Percentiles rank a stretch among this genome's conserved stretches.
phyloP scores from a whole-genome alignment of 1,284 basidiomycete species.

The Cutaneotrichosporon curvatum region DNA sequence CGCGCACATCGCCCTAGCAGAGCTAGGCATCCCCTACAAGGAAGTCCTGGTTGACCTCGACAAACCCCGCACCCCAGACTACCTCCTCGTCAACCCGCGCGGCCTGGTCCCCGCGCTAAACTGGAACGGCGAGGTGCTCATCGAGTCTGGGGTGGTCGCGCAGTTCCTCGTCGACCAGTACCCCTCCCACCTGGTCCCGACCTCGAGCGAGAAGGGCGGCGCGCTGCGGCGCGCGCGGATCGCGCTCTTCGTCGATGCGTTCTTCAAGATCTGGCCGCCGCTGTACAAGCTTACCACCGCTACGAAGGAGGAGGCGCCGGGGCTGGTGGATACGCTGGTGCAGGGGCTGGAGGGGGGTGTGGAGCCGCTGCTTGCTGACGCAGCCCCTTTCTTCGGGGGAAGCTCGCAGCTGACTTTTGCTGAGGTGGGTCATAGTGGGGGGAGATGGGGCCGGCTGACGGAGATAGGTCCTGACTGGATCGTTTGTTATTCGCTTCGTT shows the following conservation, averaged over 20 bases:
- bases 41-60: slow-evolving; percentile 13
- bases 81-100: slow-evolving; percentile 12
- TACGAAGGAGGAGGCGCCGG: not conserved
- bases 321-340: not conserved
- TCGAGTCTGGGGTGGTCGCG: slow-evolving; percentile 8
- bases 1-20: slow-evolving; percentile 9
- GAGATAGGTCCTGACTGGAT: slow-evolving; percentile 8
- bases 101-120: slow-evolving; percentile 8
- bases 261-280: slow-evolving; percentile 4
- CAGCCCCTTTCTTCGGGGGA: slow-evolving; percentile 9
- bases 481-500: slow-evolving; percentile 7
- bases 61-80: slow-evolving; percentile 7
- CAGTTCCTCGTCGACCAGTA: slow-evolving; percentile 10
- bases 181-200: slow-evolving; percentile 6
- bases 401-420: slow-evolving; percentile 8
- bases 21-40: slow-evolving; percentile 6
- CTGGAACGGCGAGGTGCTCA: slow-evolving; percentile 8
- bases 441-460: too few relatives aligned
- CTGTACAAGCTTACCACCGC: slow-evolving; percentile 3
- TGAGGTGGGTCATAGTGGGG: slow-evolving; percentile 8
- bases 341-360: slow-evolving; percentile 6
- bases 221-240: slow-evolving; percentile 9
- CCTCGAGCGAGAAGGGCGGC: slow-evolving; percentile 1
- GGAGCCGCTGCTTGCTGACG: slow-evolving; percentile 7
- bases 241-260: slow-evolving; percentile 8